These are phyloP conservation scores for Huntiella bhutanensis DNA, from an alignment of 2,329 filamentous ascomycete species.

Conservation along the genomic window DNA sequence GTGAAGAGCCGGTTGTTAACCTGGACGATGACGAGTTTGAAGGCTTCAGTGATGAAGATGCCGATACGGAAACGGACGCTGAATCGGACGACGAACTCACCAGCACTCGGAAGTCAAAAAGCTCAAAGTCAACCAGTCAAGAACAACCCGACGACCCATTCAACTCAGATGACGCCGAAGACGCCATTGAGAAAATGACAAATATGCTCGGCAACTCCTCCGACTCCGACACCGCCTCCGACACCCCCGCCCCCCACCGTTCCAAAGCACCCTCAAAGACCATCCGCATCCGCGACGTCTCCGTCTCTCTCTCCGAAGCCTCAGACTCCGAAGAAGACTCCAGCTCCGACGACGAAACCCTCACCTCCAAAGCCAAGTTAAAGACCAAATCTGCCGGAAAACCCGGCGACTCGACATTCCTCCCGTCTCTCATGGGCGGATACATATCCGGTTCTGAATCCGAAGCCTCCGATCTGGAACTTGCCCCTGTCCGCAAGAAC, in stretches of 20 bases:
- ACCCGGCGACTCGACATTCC: constrained; percentile 35
- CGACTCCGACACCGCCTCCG: constrained; percentile 23
- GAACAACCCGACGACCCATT: constrained; percentile 17
- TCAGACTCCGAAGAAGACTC: constrained; percentile 1
- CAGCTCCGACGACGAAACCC: constrained; percentile 9
- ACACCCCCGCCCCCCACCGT: constrained; percentile 8
- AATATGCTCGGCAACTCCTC: constrained; percentile 26
- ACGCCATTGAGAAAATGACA: constrained; percentile 25
- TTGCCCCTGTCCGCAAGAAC: constrained; percentile 47
- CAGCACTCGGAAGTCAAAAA: no score
- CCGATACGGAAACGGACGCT: constrained; percentile 14
- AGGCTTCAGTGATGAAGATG: constrained; percentile 13
- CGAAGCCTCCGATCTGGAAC: constrained; percentile 43
- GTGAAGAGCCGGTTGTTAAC: constrained; percentile 11
- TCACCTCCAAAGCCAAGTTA: constrained; percentile 8
- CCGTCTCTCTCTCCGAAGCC: constrained; percentile 14
- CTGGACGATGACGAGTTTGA: constrained; percentile 13
- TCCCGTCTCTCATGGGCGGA: constrained; percentile 60
- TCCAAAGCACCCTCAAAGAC: constrained; percentile 10
- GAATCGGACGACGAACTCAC: constrained; percentile 11
- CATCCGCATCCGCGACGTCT: constrained; percentile 21
- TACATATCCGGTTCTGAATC: constrained; percentile 63
- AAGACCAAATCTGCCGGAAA: constrained; percentile 14
- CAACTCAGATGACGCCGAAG: constrained; percentile 18
- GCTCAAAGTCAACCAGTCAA: constrained; percentile 8